Percentiles rank a stretch among this genome's conserved stretches.
Conservation (phyloP, 2,329 filamentous ascomycete genomes). For the Diaporthe sp. region DNA sequence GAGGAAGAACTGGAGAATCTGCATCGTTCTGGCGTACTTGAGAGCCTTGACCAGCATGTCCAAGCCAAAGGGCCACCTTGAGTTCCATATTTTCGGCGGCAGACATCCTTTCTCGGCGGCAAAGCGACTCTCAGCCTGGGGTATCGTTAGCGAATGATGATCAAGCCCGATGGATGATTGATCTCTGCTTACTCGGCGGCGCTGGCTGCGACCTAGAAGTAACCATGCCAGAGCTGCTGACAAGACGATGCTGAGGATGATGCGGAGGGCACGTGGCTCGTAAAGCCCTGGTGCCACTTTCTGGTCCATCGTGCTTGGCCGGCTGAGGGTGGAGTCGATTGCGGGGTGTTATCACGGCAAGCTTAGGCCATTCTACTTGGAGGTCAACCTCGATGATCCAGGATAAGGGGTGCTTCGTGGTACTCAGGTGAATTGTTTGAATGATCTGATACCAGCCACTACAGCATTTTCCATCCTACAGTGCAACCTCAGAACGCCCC, state of each 20-base stretch:
- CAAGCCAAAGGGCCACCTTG: slow-evolving; percentile 18
- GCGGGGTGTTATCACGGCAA: too few relatives aligned
- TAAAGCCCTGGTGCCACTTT: not conserved
- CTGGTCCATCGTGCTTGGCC: not conserved
- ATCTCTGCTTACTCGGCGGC: not conserved
- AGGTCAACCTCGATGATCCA: not conserved
- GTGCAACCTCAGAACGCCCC: not conserved
- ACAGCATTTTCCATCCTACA: not conserved
- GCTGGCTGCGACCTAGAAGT: slow-evolving; percentile 5
- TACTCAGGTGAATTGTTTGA: not conserved
- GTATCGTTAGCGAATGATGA: not conserved
- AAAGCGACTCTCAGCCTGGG: not conserved
- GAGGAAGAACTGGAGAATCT: slow-evolving; percentile 28
- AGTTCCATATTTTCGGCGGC: slow-evolving; percentile 17
- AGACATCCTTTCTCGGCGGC: slow-evolving; percentile 18
- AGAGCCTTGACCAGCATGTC: slow-evolving; percentile 22
- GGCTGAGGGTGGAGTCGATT: too few relatives aligned
- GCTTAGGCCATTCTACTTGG: not conserved
- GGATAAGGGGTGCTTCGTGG: too few relatives aligned
- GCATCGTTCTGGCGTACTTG: slow-evolving; percentile 15
- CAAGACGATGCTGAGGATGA: not conserved
- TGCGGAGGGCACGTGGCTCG: not conserved
- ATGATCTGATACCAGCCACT: not conserved
- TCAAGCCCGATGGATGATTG: not conserved
- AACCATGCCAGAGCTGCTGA: not conserved